Evolutionary conservation across 1,139 yeast genomes (phyloP), one percentile per base, ranked within the genome.

Genomic region (Yamadazyma dushanensis): DNA sequence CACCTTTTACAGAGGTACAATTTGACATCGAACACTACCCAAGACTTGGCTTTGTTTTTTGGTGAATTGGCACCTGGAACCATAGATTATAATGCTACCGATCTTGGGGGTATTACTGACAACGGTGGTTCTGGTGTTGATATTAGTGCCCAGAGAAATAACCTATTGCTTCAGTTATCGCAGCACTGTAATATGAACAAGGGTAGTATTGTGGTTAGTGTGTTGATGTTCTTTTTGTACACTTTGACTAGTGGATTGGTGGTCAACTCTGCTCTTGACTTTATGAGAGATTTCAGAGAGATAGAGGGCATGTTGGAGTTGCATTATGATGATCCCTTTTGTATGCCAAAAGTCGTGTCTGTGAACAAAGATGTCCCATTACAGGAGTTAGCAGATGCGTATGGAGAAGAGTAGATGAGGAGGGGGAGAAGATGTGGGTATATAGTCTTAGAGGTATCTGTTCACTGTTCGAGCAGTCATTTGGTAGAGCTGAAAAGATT

Each of bases 101-200:
- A 10, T 8, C 10, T 19, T 19, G 22, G 10, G 10, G 22, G 9
- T 19, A 7, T 19, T 21, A 10, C 9, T 9, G 20, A 6, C 22
- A 17, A 16, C 15, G 24, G n/a, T n/a, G n/a, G n/a, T n/a, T n/a
- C n/a, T n/a, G n/a, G 5, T 10, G 14, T 21, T 16, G 26, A 24
- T 6, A 14, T 18, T 7, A 24, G 16, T 29, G 32, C 11, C 4
- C 3, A 20, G 10, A 43, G 39, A 21, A 25, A 29, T 16, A 22
- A 40, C 15, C 31, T 46, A 13, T 28, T 44, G 20, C 13, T 46
- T 13, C 28, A 37, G 8, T 31, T 47, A 10, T 35, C 43, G 10
- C 19, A 23, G 6, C 40, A 46, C 31, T 47, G 51, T 34, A 36
- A 38, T 23, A 29, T 26, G 16, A 45, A 44, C 30, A 46, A 46